These are phyloP conservation scores for Pichia sp. DNA, from an alignment of 1,139 yeast species.

Conservation along the genomic window DNA sequence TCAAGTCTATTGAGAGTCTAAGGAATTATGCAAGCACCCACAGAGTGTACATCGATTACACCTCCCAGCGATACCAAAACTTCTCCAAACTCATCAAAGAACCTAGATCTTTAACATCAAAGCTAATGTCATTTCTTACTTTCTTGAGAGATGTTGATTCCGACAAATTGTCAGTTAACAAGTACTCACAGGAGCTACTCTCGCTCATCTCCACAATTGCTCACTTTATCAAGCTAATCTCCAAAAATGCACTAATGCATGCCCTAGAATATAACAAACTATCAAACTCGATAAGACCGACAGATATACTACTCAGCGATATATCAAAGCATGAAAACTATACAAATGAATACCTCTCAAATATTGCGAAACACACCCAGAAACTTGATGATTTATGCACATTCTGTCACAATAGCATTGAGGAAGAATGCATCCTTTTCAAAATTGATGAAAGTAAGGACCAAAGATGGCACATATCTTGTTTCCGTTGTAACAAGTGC, in stretches of 20 bases:
- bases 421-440: constrained; percentile 64
- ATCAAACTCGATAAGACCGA: constrained; percentile 51
- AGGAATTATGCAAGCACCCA: constrained; percentile 2
- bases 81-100: constrained; percentile 46
- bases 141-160: constrained; percentile 51
- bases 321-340: constrained; percentile 40
- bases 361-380: constrained; percentile 40
- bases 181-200: constrained; percentile 57
- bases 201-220: constrained; percentile 89
- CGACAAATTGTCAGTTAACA: constrained; percentile 24
- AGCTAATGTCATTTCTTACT: constrained; percentile 69
- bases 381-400: constrained; percentile 76
- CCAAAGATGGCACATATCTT: constrained; percentile 74
- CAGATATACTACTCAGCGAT: constrained; percentile 54
- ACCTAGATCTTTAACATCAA: constrained; percentile 83
- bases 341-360: constrained; percentile 16
- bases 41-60: constrained; percentile 4
- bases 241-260: constrained; percentile 71
- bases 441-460: constrained; percentile 29
- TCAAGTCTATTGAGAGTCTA: constrained; percentile 64
- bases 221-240: constrained; percentile 79
- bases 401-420: constrained; percentile 68
- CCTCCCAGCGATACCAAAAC: constrained; percentile 13
- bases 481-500: constrained; percentile 62
- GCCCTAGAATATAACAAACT: constrained; percentile 63